Conservation (phyloP, 2,329 filamentous ascomycete genomes). For the Claviceps citrina region DNA sequence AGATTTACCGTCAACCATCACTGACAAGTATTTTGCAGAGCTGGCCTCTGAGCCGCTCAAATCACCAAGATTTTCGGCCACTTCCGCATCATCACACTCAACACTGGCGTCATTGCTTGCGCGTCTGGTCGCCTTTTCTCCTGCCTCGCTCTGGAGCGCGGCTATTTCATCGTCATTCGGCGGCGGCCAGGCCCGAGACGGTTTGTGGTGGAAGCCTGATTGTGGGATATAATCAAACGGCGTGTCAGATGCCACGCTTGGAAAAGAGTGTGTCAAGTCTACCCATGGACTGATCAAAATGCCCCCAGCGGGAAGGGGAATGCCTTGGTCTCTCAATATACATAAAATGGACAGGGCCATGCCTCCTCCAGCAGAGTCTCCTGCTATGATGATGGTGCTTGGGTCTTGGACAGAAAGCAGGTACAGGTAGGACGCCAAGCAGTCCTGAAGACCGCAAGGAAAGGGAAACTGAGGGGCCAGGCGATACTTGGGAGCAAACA, state of each 20-base stretch:
- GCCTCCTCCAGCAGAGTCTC: constrained; percentile 85
- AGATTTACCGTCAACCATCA: constrained; percentile 54
- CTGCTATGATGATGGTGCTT: constrained; percentile 69
- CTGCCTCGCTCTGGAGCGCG: constrained; percentile 34
- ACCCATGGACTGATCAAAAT: constrained; percentile 92
- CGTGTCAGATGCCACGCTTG: constrained; percentile 61
- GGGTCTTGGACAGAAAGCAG: constrained; percentile 64
- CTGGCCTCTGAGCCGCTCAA: constrained; percentile 12
- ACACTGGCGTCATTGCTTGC: constrained; percentile 21
- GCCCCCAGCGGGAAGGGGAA: constrained; percentile 76
- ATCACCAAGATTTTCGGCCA: constrained; percentile 13
- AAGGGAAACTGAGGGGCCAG: constrained; percentile 91
- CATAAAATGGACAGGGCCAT: constrained; percentile 75
- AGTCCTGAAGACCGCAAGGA: constrained; percentile 82
- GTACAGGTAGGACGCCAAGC: constrained; percentile 72
- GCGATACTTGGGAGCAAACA: constrained; percentile 76
- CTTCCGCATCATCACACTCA: constrained; percentile 13
- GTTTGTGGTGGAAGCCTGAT: constrained; percentile 78
- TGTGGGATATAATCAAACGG: constrained; percentile 77
- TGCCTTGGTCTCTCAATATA: constrained; percentile 62
- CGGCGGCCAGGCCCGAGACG: constrained; percentile 82
- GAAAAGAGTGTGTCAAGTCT: constrained; percentile 88
- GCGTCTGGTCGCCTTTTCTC: constrained; percentile 21
- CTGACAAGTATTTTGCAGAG: constrained; percentile 32
- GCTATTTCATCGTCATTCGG: constrained; percentile 62